Evolutionary conservation across 2,329 filamentous ascomycete genomes (phyloP), one percentile per base, ranked within the genome.

Genomic region (Colletotrichum sp.): DNA sequence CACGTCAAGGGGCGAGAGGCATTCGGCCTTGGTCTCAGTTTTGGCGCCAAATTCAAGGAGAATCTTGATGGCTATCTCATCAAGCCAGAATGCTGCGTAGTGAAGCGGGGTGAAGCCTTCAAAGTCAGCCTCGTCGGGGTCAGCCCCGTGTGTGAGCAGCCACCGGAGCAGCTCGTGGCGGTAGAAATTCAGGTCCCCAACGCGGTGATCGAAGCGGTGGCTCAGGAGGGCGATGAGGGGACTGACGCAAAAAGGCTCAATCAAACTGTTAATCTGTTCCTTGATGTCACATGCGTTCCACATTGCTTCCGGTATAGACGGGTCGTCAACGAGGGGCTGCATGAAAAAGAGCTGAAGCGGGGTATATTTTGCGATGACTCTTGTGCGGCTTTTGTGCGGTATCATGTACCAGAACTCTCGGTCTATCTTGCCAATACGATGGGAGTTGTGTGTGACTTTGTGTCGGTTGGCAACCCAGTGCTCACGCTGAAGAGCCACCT

Each of bases 81-180:
- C 72, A 59, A 75, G 68, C 72, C 72, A 75, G 28, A 75, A 75
- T 16, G 57, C 68, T 15, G 68, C 68, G 52, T 71, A 67, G 36
- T 75, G 72, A 12, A 75, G 72, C 18, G 72, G 62, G 6, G 34
- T 49, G 44, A 75, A 72, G 18, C 72, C 72, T 65, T 75, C 60
- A 10, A 8, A 28, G 68, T 72, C 72, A 24, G 52, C 13, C 12
- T 8, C 52, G 39, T 75, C 44, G n/a, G 72, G 72, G n/a, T 75
- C 55, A 7, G 72, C 68, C 3, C 72, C 68, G 36, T 75, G 39
- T 8, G 44, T 8, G 16, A 75, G 30, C 6, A 72, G 68, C 72
- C 72, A 75, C 30, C 66, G 13, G 24, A 75, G 24, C n/a, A 75
- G 39, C 32, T 21, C 16, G 24, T 63, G 72, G 12, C 72, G 68